Evolutionary conservation across 768 basidiomycete species (phyloP), one percentile per base, ranked within the genome.

Genomic region (Calocybe indica): DNA sequence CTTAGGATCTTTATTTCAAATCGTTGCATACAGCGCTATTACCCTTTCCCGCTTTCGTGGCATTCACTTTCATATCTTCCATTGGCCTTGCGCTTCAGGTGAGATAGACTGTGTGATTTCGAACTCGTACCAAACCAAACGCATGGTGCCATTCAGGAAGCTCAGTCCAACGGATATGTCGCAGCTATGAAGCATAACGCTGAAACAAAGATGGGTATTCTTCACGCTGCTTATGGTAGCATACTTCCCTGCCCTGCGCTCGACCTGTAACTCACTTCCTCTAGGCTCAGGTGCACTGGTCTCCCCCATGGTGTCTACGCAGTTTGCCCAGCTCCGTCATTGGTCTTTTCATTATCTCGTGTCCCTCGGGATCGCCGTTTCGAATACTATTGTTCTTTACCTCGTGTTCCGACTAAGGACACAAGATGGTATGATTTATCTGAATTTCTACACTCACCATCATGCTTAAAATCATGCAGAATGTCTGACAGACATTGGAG

Each of bases 121-220:
- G 2, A 5, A 32, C n/a, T 12, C 33, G 30, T 5, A 6, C 30
- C 11, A 40, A 13, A 13, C 9, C 34, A 12, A 12, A 13, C 41
- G 11, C n/a, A 9, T 14, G 22, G 6, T 10, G 15, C 15, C 28
- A 11, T 34, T 13, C 33, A 85, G 79, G 79, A 85, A 47, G 82
- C 83, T 0, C 83, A 83, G 61, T 72, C 82, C 1, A 83, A 83
- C 51, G 81, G 78, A 3, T 86, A 76, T 51, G 75, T 87, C 7
- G 82, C 80, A 2, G 70, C 64, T 33, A 62, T 83, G 8, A 71
- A 70, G 50, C 60, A 72, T 12, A 72, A 79, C 38, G 59, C 78
- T 0, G 72, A 77, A 46, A 59, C 62, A 1, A 87, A 84, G 57
- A 84, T 88, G 80, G 78, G 83, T 6, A 44, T 87, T 10, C 55